phyloP scores from a whole-genome alignment of 176 grass and related monocot genomes.

The Ensete glaucum region DNA sequence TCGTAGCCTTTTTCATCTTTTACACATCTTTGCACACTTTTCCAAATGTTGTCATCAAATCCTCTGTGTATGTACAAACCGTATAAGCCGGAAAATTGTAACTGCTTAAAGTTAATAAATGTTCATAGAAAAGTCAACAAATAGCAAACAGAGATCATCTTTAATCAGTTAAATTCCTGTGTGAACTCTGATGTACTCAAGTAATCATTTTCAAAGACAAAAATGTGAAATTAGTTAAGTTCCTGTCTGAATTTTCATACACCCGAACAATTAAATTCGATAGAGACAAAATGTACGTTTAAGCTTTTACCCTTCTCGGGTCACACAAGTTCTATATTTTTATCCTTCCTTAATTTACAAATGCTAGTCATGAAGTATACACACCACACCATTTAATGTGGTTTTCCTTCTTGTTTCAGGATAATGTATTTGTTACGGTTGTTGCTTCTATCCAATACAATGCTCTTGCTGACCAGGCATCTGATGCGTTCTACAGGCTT shows the following conservation, averaged over 20 bases:
- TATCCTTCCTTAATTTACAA: not conserved
- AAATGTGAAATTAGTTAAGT: not conserved
- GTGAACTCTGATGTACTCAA: not conserved
- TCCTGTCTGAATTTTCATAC: not conserved
- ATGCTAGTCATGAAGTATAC: not conserved
- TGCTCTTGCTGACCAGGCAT: slow-evolving; percentile 60
- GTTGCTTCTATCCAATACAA: slow-evolving; percentile 84
- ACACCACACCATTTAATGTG: slow-evolving; percentile 10
- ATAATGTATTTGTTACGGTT: slow-evolving; percentile 91
- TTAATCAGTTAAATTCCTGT: not conserved
- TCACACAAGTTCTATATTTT: not conserved
- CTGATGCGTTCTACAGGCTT: slow-evolving; percentile 87
- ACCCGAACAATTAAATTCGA: not conserved
- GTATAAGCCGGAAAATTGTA: not conserved
- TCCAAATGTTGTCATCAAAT: not conserved
- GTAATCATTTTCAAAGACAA: not conserved
- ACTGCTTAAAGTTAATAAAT: not conserved
- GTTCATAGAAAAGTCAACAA: not conserved
- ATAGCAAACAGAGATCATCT: no score
- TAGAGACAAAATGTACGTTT: not conserved
- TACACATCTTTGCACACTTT: not conserved
- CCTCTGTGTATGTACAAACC: slow-evolving; percentile 4
- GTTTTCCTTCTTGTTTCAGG: slow-evolving; percentile 40
- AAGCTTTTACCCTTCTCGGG: not conserved
- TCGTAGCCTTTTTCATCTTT: not conserved